Evolutionary conservation across 2,329 filamentous ascomycete species (phyloP).

Genomic region (Emydomyces testavorans): DNA sequence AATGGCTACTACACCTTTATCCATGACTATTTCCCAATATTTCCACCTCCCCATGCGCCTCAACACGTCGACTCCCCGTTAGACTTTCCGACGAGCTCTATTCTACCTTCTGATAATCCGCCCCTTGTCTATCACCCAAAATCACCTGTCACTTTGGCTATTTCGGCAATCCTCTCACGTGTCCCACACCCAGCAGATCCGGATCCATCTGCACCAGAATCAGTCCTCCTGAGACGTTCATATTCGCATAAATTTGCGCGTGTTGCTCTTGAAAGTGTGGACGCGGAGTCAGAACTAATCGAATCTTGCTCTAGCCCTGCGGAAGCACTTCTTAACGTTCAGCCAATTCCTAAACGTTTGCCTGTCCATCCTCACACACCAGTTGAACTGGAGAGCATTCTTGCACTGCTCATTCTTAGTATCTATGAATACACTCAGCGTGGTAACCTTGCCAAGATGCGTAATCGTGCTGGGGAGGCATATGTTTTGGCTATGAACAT

Average conservation of each 20-base stretch:
- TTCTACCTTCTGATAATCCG: slow-evolving; percentile 25
- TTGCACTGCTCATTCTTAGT: slow-evolving; percentile 34
- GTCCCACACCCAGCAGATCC: slow-evolving; percentile 34
- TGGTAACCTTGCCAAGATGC: slow-evolving; percentile 38
- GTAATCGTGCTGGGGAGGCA: slow-evolving; percentile 36
- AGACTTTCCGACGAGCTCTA: slow-evolving; percentile 22
- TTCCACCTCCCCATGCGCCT: slow-evolving; percentile 29
- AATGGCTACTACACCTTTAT: slow-evolving; percentile 39
- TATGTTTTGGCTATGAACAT: slow-evolving; percentile 35
- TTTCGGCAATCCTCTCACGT: slow-evolving; percentile 34
- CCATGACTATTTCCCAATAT: slow-evolving; percentile 36
- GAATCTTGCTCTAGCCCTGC: slow-evolving; percentile 32
- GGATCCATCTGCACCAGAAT: slow-evolving; percentile 27
- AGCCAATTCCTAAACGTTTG: slow-evolving; percentile 25
- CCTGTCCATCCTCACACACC: slow-evolving; percentile 31
- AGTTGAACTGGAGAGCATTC: slow-evolving; percentile 32
- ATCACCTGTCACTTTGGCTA: slow-evolving; percentile 36
- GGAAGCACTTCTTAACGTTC: slow-evolving; percentile 28
- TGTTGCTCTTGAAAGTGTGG: slow-evolving; percentile 30
- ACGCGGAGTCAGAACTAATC: slow-evolving; percentile 34
- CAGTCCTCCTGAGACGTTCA: slow-evolving; percentile 29
- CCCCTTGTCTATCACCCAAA: slow-evolving; percentile 28
- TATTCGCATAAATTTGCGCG: slow-evolving; percentile 34
- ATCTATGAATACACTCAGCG: slow-evolving; percentile 38
- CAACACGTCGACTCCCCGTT: slow-evolving; percentile 27